Conservation (phyloP, 208 protist species). For the Willaertia magna region DNA sequence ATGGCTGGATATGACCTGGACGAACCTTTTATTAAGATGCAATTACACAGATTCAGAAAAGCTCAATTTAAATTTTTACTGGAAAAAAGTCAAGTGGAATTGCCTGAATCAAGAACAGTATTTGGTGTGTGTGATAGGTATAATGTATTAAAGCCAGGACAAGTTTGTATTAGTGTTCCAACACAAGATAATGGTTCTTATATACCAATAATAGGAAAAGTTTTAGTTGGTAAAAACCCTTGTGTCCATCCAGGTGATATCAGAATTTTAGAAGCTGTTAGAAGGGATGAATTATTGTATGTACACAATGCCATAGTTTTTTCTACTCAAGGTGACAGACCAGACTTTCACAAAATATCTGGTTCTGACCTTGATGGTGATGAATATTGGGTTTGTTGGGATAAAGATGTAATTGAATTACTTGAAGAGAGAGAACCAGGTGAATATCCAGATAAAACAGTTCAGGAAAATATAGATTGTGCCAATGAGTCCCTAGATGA, state of each 20-base stretch:
- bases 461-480: too few relatives aligned
- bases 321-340: neutral
- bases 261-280: neutral
- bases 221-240: neutral
- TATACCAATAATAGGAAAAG: neutral
- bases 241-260: neutral
- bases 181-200: neutral
- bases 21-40: too few relatives aligned
- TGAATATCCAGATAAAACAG: too few relatives aligned
- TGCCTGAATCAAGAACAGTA: neutral
- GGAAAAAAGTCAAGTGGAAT: too few relatives aligned
- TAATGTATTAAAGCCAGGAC: neutral
- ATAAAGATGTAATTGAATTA: neutral
- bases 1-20: too few relatives aligned
- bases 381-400: neutral
- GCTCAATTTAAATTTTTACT: too few relatives aligned
- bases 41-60: too few relatives aligned
- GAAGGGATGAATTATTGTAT: neutral
- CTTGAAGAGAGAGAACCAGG: neutral
- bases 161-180: neutral
- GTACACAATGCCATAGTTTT: neutral
- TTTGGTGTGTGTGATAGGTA: neutral
- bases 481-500: too few relatives aligned
- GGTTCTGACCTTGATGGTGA: neutral
- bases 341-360: neutral